Evolutionary conservation across 1,284 basidiomycete species (phyloP).

Genomic region (Trametes versicolor): DNA sequence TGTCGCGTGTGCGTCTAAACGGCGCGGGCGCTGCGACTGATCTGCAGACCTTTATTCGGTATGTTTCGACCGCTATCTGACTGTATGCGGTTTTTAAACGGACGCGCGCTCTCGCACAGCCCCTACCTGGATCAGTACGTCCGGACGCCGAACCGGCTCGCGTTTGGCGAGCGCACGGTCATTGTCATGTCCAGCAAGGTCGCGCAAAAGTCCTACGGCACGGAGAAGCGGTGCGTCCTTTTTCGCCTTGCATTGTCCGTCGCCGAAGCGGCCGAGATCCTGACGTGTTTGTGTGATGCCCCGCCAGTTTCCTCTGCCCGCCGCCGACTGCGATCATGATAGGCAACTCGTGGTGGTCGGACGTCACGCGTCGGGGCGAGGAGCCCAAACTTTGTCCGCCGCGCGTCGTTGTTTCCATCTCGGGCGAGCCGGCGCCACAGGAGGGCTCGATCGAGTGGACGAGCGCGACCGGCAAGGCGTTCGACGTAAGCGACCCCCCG

Average conservation of each 20-base stretch:
- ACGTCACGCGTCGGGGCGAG: constrained; percentile 74
- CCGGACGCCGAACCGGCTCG: constrained; percentile 85
- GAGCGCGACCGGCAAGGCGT: constrained; percentile 80
- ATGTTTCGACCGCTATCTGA: constrained; percentile 41
- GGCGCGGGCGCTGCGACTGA: constrained; percentile 73
- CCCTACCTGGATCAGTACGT: constrained; percentile 88
- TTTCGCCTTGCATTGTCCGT: neutral
- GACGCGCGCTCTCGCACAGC: constrained; percentile 48
- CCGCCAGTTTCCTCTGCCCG: constrained; percentile 87
- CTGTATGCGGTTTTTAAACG: constrained; percentile 31
- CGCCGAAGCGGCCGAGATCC: constrained; percentile 18
- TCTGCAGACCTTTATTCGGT: constrained; percentile 84
- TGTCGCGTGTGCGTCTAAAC: constrained; percentile 72
- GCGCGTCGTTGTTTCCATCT: constrained; percentile 88
- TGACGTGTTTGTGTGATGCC: constrained; percentile 23
- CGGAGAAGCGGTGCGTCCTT: constrained; percentile 82
- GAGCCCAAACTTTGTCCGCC: constrained; percentile 82
- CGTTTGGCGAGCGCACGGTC: constrained; percentile 92
- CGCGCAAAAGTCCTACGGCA: constrained; percentile 97
- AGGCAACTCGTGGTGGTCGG: constrained; percentile 95
- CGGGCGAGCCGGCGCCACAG: constrained; percentile 87
- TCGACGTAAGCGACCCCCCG: constrained; percentile 84
- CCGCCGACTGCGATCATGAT: constrained; percentile 96
- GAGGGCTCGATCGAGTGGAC: constrained; percentile 89
- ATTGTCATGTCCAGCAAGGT: constrained; percentile 97